These are phyloP conservation scores for Bruguiera sexangula DNA, from an alignment of 345 rosid genomes.

Conservation along the genomic window DNA sequence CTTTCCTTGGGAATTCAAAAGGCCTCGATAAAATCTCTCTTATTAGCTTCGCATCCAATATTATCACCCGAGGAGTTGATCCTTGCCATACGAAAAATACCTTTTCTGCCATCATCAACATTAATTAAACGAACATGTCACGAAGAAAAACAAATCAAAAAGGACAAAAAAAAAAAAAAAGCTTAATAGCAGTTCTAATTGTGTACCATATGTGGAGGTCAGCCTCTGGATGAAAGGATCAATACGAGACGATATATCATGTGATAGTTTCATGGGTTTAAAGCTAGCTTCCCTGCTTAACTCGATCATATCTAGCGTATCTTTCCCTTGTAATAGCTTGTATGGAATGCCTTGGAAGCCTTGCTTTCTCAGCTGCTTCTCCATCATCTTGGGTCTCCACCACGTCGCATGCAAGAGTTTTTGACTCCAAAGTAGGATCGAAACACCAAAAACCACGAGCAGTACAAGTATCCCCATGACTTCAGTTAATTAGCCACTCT, in stretches of 20 bases:
- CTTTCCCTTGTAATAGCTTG: slow-evolving; percentile 19
- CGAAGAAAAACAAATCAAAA: too few relatives aligned
- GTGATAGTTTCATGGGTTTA: slow-evolving; percentile 10
- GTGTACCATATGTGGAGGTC: slow-evolving; percentile 7
- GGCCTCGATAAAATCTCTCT: slow-evolving; percentile 29
- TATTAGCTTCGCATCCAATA: slow-evolving; percentile 25
- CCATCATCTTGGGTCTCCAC: slow-evolving; percentile 30
- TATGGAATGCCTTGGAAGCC: slow-evolving; percentile 26
- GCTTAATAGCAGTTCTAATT: too few relatives aligned
- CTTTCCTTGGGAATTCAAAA: slow-evolving; percentile 25
- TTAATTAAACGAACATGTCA: too few relatives aligned
- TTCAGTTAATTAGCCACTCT: too few relatives aligned
- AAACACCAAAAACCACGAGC: background rate
- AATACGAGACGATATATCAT: slow-evolving; percentile 21
- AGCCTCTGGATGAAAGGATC: slow-evolving; percentile 28
- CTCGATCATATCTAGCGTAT: slow-evolving; percentile 16
- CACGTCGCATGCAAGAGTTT: slow-evolving; percentile 17
- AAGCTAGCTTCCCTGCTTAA: slow-evolving; percentile 12
- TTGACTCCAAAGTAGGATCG: slow-evolving; percentile 14
- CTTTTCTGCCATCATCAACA: slow-evolving; percentile 17
- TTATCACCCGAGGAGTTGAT: slow-evolving; percentile 23
- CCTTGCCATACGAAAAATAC: slow-evolving; percentile 24
- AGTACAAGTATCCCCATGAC: too few relatives aligned
- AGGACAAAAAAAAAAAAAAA: too few relatives aligned
- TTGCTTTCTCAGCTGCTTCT: slow-evolving; percentile 22